These are phyloP conservation scores for Cinchona pubescens DNA, from an alignment of 257 asterid species.

Conservation along the genomic window DNA sequence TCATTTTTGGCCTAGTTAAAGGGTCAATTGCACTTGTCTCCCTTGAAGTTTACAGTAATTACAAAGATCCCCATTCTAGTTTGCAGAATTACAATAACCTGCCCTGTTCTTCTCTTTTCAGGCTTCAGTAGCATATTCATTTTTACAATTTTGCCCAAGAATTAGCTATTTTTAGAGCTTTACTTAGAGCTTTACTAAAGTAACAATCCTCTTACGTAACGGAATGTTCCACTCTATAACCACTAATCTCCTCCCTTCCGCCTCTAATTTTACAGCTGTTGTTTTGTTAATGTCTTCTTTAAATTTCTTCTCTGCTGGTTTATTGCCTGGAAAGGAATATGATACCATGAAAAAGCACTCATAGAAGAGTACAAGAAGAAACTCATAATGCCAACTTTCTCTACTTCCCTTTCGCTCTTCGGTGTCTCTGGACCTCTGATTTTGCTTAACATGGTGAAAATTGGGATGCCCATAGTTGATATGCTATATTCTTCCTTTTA, in stretches of 20 bases:
- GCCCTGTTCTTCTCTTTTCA: background rate
- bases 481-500: background rate
- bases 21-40: background rate
- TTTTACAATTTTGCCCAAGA: background rate
- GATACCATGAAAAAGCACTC: background rate
- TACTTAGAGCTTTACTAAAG: too few relatives aligned
- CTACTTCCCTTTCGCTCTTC: background rate
- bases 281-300: background rate
- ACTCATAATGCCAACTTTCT: background rate
- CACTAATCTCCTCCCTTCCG: too few relatives aligned
- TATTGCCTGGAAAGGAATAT: background rate
- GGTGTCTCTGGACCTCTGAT: background rate
- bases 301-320: background rate
- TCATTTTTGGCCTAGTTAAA: background rate
- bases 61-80: background rate
- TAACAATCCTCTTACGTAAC: background rate
- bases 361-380: background rate
- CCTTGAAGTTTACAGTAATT: background rate
- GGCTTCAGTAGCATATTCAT: background rate
- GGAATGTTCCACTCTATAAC: background rate
- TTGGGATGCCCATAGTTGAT: background rate
- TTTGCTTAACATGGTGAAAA: background rate
- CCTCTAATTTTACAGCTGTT: background rate
- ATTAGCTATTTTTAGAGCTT: background rate
- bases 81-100: background rate